Evolutionary conservation across 1,139 yeast genomes (phyloP).

Genomic region (Wickerhamiella pararugosa): DNA sequence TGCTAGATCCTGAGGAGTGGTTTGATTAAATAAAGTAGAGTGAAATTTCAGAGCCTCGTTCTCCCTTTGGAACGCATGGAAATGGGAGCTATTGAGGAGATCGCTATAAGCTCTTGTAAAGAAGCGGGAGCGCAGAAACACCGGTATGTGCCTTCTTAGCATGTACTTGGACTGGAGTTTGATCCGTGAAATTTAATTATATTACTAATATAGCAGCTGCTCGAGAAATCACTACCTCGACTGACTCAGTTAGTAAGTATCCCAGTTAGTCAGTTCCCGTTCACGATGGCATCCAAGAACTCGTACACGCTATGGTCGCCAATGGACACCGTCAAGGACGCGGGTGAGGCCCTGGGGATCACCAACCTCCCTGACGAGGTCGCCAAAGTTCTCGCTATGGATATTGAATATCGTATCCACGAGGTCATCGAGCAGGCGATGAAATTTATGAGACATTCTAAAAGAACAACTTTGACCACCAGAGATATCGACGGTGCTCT

Average conservation of each 20-base stretch:
- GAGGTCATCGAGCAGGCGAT: slow-evolving; percentile 91
- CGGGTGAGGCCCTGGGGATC: slow-evolving; percentile 82
- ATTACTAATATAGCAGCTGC: too few relatives aligned
- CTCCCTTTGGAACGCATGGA: not conserved
- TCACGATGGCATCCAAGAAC: slow-evolving; percentile 25
- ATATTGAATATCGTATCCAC: slow-evolving; percentile 90
- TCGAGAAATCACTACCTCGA: too few relatives aligned
- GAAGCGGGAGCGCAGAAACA: too few relatives aligned
- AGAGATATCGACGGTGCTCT: slow-evolving; percentile 72
- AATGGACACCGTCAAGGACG: slow-evolving; percentile 90
- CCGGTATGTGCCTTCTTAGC: too few relatives aligned
- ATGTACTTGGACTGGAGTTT: too few relatives aligned
- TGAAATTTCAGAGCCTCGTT: slow-evolving; percentile 8
- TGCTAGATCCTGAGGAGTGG: slow-evolving; percentile 8
- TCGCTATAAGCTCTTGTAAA: too few relatives aligned
- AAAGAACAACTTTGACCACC: slow-evolving; percentile 67
- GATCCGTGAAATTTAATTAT: too few relatives aligned
- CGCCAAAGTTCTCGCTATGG: slow-evolving; percentile 93
- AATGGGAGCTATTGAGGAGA: too few relatives aligned
- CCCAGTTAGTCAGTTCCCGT: too few relatives aligned
- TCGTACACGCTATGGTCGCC: slow-evolving; percentile 98
- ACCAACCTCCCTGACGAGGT: slow-evolving; percentile 75
- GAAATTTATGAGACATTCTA: slow-evolving; percentile 90
- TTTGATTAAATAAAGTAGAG: slow-evolving; percentile 14
- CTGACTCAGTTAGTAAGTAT: too few relatives aligned